These are phyloP conservation scores for Pseudogymnoascus sp. DNA, from an alignment of 2,329 filamentous ascomycete species.

Conservation along the genomic window DNA sequence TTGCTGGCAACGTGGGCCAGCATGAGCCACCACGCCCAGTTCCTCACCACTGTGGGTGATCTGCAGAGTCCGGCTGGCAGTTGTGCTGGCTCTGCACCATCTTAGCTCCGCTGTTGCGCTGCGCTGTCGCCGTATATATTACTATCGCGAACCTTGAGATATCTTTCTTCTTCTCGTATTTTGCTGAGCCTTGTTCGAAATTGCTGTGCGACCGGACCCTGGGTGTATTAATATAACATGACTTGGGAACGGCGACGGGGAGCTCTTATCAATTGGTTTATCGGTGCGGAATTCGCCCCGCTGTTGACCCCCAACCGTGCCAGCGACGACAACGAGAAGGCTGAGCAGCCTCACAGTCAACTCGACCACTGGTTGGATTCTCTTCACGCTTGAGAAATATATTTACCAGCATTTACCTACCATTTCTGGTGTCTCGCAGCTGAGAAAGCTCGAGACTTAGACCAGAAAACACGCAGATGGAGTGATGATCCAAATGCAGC, in stretches of 20 bases:
- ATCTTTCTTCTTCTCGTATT: constrained; percentile 5
- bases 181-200: constrained; percentile 8
- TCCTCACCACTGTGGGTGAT: constrained; percentile 7
- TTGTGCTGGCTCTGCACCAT: constrained; percentile 7
- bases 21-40: constrained; percentile 7
- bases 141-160: not conserved
- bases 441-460: constrained; percentile 14
- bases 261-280: constrained; percentile 11
- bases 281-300: constrained; percentile 10
- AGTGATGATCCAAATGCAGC: constrained; percentile 30
- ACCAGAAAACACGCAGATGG: constrained; percentile 20
- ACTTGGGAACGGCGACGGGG: constrained; percentile 4
- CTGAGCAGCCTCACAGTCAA: constrained; percentile 8
- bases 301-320: constrained; percentile 9
- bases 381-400: not conserved
- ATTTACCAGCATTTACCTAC: not conserved
- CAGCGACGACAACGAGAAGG: constrained; percentile 7
- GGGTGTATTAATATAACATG: constrained; percentile 5
- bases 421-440: constrained; percentile 12
- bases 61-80: constrained; percentile 7
- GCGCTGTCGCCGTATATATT: not conserved
- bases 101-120: not conserved
- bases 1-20: constrained; percentile 9
- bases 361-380: not conserved
- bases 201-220: constrained; percentile 3